Percentiles rank a stretch among this genome's conserved stretches.
phyloP scores from a whole-genome alignment of 2,329 filamentous ascomycete genomes.

The Pseudogymnoascus sp. region DNA sequence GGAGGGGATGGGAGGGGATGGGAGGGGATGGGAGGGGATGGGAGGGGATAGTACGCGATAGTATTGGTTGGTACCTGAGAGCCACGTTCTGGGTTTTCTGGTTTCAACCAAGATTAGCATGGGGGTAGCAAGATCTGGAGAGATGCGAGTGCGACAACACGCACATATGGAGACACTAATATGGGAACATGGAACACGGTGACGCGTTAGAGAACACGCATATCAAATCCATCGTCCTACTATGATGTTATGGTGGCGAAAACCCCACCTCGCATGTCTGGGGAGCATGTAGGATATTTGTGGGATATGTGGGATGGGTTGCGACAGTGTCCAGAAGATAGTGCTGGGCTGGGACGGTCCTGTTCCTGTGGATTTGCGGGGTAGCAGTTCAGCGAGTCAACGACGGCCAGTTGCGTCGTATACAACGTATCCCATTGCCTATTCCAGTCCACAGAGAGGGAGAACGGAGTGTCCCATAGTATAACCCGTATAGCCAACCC shows the following conservation, averaged over 20 bases:
- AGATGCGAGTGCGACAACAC: background rate
- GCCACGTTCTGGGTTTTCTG: constrained; percentile 1
- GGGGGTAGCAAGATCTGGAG: background rate
- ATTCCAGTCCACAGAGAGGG: background rate
- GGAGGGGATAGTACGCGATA: background rate
- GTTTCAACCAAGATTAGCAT: constrained; percentile 6
- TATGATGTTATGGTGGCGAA: background rate
- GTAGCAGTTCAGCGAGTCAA: background rate
- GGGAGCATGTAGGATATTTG: background rate
- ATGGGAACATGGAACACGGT: constrained; percentile 4
- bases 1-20: no score
- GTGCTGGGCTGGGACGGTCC: background rate
- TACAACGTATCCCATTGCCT: background rate
- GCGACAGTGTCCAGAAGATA: background rate
- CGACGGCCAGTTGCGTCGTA: background rate
- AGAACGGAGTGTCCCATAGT: background rate
- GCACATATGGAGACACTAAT: background rate
- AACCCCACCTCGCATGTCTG: background rate
- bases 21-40: background rate
- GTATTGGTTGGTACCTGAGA: constrained; percentile 3
- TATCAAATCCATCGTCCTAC: background rate
- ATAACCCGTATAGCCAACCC: background rate
- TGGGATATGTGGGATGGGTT: background rate
- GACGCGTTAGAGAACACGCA: background rate
- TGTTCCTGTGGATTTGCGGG: background rate